Evolutionary conservation across 352 stramenopile species (phyloP).

Genomic region (Phytophthora niederhauseri): DNA sequence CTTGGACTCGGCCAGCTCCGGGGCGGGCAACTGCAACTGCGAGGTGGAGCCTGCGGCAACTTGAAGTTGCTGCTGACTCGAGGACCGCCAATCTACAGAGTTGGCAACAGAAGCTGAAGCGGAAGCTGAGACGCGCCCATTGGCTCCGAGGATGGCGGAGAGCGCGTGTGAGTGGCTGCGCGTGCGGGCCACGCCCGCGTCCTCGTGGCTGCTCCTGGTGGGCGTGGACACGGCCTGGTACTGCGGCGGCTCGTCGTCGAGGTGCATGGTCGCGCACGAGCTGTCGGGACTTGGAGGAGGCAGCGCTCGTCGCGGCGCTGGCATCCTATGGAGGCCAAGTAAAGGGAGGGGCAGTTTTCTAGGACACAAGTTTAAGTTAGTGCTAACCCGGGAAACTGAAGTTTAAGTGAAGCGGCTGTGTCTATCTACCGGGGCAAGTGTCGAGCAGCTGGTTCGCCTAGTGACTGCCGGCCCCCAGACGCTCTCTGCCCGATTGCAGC

Average conservation of each 20-base stretch:
- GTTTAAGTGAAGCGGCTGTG: not conserved
- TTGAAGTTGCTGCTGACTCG: constrained; percentile 32
- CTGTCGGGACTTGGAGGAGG: constrained; percentile 20
- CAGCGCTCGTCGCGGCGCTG: constrained; percentile 30
- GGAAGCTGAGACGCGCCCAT: constrained; percentile 17
- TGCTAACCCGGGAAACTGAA: not conserved
- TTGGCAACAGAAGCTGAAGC: constrained; percentile 3
- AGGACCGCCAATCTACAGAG: constrained; percentile 28
- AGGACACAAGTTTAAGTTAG: not conserved
- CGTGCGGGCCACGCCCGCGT: constrained; percentile 11
- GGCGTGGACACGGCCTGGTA: constrained; percentile 50
- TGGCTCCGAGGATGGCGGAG: constrained; percentile 46
- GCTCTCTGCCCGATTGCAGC: constrained; percentile 3
- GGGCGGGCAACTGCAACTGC: constrained; percentile 10
- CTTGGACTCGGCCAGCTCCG: constrained; percentile 31
- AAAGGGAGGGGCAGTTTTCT: constrained; percentile 5
- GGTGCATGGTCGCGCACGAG: not conserved
- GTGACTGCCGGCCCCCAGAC: not conserved
- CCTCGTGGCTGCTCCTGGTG: constrained; percentile 25
- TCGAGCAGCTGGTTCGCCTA: constrained; percentile 9
- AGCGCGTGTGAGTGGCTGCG: constrained; percentile 54
- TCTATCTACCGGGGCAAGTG: not conserved
- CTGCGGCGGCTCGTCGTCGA: constrained; percentile 13
- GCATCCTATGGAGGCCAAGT: constrained; percentile 27
- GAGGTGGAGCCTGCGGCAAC: constrained; percentile 4